Evolutionary conservation across 2,329 filamentous ascomycete genomes (phyloP).

Genomic region (Didymella pomorum): DNA sequence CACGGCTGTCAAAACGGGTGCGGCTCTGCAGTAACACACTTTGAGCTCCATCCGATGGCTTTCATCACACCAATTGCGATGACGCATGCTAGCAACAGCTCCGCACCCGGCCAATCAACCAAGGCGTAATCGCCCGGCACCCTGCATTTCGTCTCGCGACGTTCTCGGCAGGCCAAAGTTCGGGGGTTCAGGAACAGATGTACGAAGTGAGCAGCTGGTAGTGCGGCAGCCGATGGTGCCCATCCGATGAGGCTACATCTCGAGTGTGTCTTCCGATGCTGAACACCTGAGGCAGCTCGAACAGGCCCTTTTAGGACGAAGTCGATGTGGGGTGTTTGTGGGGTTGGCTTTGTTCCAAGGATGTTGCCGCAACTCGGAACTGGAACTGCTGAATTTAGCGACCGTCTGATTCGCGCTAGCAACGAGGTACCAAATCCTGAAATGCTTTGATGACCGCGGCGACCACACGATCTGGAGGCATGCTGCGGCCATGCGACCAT

Average conservation of each 20-base stretch:
- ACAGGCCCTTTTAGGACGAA: constrained; percentile 1
- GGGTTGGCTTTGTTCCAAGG: constrained; percentile 8
- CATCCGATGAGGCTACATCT: constrained; percentile 15
- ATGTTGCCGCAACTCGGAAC: constrained; percentile 6
- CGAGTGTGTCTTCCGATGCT: constrained; percentile 13
- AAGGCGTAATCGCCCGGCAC: constrained; percentile 6
- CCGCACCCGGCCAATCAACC: constrained; percentile 13
- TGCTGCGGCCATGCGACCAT: constrained; percentile 6
- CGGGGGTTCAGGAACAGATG: background rate
- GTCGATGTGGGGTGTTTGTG: constrained; percentile 21
- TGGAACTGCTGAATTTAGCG: constrained; percentile 3
- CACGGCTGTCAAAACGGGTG: constrained; percentile 14
- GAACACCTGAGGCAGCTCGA: constrained; percentile 1
- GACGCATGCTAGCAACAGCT: constrained; percentile 19
- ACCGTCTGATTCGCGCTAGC: constrained; percentile 7
- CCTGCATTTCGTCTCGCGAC: constrained; percentile 14
- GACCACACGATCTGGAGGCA: constrained; percentile 4
- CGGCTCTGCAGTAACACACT: constrained; percentile 19
- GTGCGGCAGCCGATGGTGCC: constrained; percentile 26
- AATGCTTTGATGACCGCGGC: constrained; percentile 4
- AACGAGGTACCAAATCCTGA: constrained; percentile 4
- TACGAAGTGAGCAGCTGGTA: background rate
- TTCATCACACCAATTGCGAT: constrained; percentile 18
- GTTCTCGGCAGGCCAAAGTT: constrained; percentile 6
- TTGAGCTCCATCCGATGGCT: constrained; percentile 24